Conservation (phyloP, 2,329 filamentous ascomycete species). For the Alternaria sp. region DNA sequence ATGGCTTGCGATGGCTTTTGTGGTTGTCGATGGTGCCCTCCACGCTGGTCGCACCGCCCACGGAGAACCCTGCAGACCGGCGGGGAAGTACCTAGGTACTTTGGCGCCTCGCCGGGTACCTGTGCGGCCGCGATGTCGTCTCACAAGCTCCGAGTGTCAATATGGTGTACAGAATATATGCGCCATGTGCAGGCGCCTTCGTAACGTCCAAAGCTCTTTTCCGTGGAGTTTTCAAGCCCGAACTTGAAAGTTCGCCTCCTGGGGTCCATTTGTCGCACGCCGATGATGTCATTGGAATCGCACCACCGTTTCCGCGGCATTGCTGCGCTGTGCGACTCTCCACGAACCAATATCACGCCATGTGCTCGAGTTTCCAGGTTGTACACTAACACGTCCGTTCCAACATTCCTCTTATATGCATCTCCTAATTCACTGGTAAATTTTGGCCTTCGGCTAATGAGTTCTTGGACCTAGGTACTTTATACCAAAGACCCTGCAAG, state of each 20-base stretch:
- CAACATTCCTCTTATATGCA: not conserved
- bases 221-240: not conserved
- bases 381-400: not conserved
- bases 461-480: not conserved
- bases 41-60: not conserved
- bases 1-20: constrained; percentile 1
- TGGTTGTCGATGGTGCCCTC: not conserved
- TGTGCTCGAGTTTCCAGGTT: not conserved
- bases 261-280: not conserved
- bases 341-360: not conserved
- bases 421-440: not conserved
- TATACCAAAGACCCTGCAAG: not conserved
- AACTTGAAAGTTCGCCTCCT: not conserved
- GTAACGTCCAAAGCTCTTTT: not conserved
- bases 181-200: not conserved
- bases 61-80: not conserved
- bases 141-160: not conserved
- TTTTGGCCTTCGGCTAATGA: not conserved
- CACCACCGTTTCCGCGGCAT: not conserved
- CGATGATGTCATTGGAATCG: not conserved
- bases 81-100: not conserved
- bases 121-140: not conserved
- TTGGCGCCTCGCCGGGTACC: not conserved
- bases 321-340: not conserved
- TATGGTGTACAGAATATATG: not conserved